A percentile compares a stretch with the other conserved stretches of the same genome.
Evolutionary conservation across 202 grass and related monocot genomes (phyloP).

Genomic region (Panicum hallii): DNA sequence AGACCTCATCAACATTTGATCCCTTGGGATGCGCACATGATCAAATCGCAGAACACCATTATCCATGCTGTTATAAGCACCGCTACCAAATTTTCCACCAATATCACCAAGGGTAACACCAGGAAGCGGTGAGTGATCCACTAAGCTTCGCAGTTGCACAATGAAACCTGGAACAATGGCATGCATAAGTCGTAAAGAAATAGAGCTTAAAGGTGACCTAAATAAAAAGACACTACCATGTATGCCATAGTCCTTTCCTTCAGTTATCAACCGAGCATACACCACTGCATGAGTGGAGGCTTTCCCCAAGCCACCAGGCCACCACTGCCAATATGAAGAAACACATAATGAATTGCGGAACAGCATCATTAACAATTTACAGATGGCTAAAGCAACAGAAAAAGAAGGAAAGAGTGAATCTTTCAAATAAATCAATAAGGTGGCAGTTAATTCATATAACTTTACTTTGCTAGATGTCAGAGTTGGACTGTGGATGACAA

Average conservation of each 20-base stretch:
- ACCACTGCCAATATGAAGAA: constrained; percentile 73
- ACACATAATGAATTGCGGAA: constrained; percentile 31
- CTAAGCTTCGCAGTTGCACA: constrained; percentile 90
- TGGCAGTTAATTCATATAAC: neutral
- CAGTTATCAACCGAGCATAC: constrained; percentile 87
- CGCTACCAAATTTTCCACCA: constrained; percentile 92
- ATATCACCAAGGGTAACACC: constrained; percentile 94
- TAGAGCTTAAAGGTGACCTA: neutral
- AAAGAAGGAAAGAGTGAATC: neutral
- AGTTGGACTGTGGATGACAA: constrained; percentile 94
- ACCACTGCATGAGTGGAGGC: constrained; percentile 89
- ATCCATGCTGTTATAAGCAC: constrained; percentile 97
- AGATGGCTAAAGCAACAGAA: neutral
- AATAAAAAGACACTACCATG: constrained; percentile 66
- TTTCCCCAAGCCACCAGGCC: constrained; percentile 98
- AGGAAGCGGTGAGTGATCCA: constrained; percentile 89
- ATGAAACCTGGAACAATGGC: constrained; percentile 75
- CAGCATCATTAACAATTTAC: neutral
- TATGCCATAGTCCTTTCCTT: constrained; percentile 91
- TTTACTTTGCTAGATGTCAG: constrained; percentile 96
- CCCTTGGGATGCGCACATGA: constrained; percentile 90
- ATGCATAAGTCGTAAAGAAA: constrained; percentile 36
- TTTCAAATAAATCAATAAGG: constrained; percentile 26
- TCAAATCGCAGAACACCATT: constrained; percentile 94
- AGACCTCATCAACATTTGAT: constrained; percentile 99